These are phyloP conservation scores for Mentha longifolia DNA, from an alignment of 257 asterid species.

Conservation along the genomic window DNA sequence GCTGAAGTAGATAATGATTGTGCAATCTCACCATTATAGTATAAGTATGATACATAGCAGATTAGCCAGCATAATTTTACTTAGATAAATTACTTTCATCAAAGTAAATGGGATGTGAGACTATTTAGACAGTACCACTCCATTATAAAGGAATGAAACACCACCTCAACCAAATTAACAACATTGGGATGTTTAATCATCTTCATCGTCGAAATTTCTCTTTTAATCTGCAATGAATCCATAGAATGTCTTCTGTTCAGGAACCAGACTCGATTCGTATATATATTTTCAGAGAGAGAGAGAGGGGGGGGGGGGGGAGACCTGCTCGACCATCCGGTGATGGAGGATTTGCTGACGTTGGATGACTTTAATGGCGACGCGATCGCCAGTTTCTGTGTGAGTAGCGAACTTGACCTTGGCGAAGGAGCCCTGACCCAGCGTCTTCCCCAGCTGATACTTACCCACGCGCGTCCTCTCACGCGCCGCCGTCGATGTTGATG, in stretches of 20 bases:
- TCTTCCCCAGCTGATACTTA: constrained; percentile 73
- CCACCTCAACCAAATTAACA: constrained; percentile 69
- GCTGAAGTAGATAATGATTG: constrained; percentile 4
- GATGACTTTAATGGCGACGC: constrained; percentile 77
- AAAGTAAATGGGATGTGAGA: not conserved
- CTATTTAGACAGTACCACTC: not conserved
- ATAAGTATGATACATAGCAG: not conserved
- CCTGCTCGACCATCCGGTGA: constrained; percentile 80
- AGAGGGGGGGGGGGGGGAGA: not conserved
- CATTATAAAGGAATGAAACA: not conserved
- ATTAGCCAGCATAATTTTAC: too few species aligned
- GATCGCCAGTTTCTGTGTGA: constrained; percentile 49
- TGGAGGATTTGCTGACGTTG: constrained; percentile 70
- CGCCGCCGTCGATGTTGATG: not conserved
- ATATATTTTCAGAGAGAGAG: not conserved
- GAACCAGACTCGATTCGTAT: not conserved
- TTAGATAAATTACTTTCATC: not conserved
- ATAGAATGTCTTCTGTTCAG: not conserved
- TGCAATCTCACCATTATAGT: not conserved
- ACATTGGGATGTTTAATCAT: constrained; percentile 86
- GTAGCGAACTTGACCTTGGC: constrained; percentile 79
- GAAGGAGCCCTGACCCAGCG: constrained; percentile 77
- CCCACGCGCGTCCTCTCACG: constrained; percentile 62
- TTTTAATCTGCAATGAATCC: constrained; percentile 57
- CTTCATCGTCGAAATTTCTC: constrained; percentile 88